Evolutionary conservation across 225 moss, liverwort and hornwort species (phyloP).

Genomic region (Lunularia cruciata): DNA sequence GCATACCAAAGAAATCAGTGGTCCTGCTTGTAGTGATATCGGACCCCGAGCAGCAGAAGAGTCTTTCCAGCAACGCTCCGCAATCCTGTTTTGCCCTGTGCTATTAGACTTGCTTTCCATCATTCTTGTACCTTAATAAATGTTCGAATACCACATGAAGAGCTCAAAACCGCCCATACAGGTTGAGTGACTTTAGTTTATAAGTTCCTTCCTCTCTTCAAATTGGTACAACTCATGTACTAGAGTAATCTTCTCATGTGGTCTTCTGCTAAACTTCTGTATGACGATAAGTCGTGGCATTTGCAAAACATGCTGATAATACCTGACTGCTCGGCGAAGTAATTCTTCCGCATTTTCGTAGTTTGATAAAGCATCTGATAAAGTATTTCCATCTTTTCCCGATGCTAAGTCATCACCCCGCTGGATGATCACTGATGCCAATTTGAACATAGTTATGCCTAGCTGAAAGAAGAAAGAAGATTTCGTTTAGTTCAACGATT

Average conservation of each 20-base stretch:
- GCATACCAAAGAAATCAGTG: conserved; percentile 40
- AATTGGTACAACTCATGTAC: no score
- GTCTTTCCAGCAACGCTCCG: conserved; percentile 75
- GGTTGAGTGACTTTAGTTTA: no score
- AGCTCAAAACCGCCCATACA: no score
- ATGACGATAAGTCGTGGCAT: no score
- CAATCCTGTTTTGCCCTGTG: no score
- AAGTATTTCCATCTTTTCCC: conserved; percentile 30
- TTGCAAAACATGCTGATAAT: neutral
- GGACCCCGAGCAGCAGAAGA: conserved; percentile 51
- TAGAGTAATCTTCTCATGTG: no score
- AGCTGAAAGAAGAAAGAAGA: conserved; percentile 49
- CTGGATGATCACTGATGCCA: conserved; percentile 79
- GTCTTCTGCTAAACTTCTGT: no score
- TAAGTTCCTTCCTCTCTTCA: no score
- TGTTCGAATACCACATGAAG: no score
- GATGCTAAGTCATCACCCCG: conserved; percentile 60
- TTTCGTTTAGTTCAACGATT: neutral
- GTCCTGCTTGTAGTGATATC: conserved; percentile 45
- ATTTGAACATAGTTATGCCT: conserved; percentile 81
- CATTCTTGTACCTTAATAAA: no score
- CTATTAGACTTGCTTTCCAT: no score
- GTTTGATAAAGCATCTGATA: conserved; percentile 43
- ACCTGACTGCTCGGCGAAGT: conserved; percentile 81
- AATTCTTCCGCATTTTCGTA: conserved; percentile 78